These are phyloP conservation scores for Cutaneotrichosporon cutaneum DNA, from an alignment of 1,284 basidiomycete genomes.

Conservation along the genomic window DNA sequence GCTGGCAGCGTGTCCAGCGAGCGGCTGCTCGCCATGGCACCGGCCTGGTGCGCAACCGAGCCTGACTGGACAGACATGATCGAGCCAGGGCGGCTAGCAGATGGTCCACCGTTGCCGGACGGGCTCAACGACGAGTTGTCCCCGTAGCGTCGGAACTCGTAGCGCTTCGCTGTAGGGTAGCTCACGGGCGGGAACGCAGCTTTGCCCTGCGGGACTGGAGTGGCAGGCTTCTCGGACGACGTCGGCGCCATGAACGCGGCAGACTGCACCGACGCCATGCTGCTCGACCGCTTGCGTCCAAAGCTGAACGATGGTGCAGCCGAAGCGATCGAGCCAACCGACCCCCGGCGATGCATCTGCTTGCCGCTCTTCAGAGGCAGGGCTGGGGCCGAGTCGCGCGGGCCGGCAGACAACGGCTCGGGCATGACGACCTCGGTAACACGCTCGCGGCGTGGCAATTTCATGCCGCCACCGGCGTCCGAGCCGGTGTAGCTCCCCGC, in stretches of 20 bases:
- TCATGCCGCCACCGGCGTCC: constrained; percentile 24
- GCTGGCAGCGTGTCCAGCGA: constrained; percentile 23
- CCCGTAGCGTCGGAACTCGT: constrained; percentile 48
- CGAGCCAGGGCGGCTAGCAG: constrained; percentile 43
- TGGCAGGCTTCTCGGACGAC: constrained; percentile 20
- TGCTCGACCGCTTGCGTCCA: constrained; percentile 37
- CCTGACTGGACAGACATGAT: constrained; percentile 46
- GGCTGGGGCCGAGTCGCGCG: constrained; percentile 3
- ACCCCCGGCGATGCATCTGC: constrained; percentile 31
- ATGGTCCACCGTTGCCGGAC: constrained; percentile 7
- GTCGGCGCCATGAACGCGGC: constrained; percentile 8
- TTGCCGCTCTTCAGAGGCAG: background rate
- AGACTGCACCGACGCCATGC: constrained; percentile 23
- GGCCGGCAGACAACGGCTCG: constrained; percentile 40
- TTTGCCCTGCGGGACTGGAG: constrained; percentile 39
- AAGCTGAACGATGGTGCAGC: constrained; percentile 30
- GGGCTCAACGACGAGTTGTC: constrained; percentile 20
- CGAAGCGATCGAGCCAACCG: constrained; percentile 41
- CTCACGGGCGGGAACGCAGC: constrained; percentile 45
- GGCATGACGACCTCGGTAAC: constrained; percentile 53
- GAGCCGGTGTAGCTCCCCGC: constrained; percentile 35
- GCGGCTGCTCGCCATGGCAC: constrained; percentile 13
- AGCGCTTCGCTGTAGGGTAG: constrained; percentile 51
- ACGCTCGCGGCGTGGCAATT: constrained; percentile 44
- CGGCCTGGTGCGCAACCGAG: constrained; percentile 19